These are phyloP conservation scores for Poteriospumella lacustris DNA, from an alignment of 108 stramenopile species.

Conservation along the genomic window DNA sequence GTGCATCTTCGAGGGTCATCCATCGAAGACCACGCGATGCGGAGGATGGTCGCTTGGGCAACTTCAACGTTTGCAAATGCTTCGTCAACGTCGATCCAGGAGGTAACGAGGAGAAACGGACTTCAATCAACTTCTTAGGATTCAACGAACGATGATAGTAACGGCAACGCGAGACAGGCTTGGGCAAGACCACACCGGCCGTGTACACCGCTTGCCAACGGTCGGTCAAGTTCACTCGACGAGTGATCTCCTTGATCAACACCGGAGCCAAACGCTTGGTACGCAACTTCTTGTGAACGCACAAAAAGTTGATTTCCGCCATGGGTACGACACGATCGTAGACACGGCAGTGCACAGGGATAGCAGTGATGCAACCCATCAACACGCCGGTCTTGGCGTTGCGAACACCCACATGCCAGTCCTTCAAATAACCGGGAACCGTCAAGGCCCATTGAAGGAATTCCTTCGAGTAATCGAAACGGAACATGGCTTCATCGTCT, in stretches of 20 bases:
- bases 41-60: neutral
- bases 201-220: slow-evolving; percentile 95
- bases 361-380: slow-evolving; percentile 86
- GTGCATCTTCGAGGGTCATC: neutral
- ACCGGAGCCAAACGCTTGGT: slow-evolving; percentile 94
- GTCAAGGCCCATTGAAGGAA: slow-evolving; percentile 72
- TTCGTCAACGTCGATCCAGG: neutral
- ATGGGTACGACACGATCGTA: slow-evolving; percentile 46
- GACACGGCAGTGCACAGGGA: slow-evolving; percentile 74
- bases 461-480: neutral
- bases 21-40: neutral
- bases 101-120: slow-evolving; percentile 49
- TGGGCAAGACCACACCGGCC: slow-evolving; percentile 90
- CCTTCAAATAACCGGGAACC: slow-evolving; percentile 73
- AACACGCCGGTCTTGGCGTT: slow-evolving; percentile 67
- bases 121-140: slow-evolving; percentile 86
- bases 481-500: slow-evolving; percentile 93
- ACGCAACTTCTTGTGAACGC: slow-evolving; percentile 96
- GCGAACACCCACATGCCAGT: slow-evolving; percentile 85
- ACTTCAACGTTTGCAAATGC: neutral
- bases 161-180: slow-evolving; percentile 78
- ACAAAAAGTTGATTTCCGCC: slow-evolving; percentile 97
- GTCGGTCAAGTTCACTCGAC: slow-evolving; percentile 72
- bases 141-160: slow-evolving; percentile 90
- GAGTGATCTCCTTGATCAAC: slow-evolving; percentile 97